Percentiles rank a stretch among this genome's conserved stretches.
Evolutionary conservation across 352 stramenopile species (phyloP).

Genomic region (Phytophthora melonis): DNA sequence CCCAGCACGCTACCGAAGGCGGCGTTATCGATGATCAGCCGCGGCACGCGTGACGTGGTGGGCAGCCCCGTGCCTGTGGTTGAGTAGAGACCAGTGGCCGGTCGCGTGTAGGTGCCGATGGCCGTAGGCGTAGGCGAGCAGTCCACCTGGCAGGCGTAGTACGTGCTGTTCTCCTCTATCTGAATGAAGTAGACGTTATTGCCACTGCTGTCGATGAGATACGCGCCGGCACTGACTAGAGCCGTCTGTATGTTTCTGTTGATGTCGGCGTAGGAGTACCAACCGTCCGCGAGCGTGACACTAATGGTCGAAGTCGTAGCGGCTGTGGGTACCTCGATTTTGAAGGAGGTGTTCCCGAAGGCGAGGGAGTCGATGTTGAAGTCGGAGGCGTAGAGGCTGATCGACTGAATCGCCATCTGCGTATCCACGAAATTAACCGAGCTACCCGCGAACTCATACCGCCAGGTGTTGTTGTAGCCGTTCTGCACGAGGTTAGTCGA

Average conservation of each 20-base stretch:
- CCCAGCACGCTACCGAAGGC: slow-evolving; percentile 25
- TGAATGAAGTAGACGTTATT: slow-evolving; percentile 29
- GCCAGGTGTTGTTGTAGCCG: slow-evolving; percentile 13
- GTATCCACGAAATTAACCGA: slow-evolving; percentile 8
- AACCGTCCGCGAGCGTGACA: slow-evolving; percentile 4
- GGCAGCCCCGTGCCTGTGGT: slow-evolving; percentile 18
- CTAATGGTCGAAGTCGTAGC: background rate
- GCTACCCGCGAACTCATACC: slow-evolving; percentile 6
- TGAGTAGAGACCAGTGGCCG: slow-evolving; percentile 25
- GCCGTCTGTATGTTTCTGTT: slow-evolving; percentile 20
- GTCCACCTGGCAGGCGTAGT: slow-evolving; percentile 24
- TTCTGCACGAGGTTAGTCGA: slow-evolving; percentile 20
- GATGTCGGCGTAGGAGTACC: slow-evolving; percentile 14
- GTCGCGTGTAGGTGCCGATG: slow-evolving; percentile 12
- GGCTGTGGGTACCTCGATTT: background rate
- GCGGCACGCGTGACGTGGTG: slow-evolving; percentile 20
- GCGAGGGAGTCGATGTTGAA: background rate
- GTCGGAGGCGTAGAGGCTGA: background rate
- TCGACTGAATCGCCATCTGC: slow-evolving; percentile 1
- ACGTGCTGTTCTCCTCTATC: slow-evolving; percentile 14
- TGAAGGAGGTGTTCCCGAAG: background rate
- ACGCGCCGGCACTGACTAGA: slow-evolving; percentile 15
- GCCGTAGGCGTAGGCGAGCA: slow-evolving; percentile 9
- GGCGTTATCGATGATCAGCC: slow-evolving; percentile 24
- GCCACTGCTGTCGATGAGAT: slow-evolving; percentile 14